Conservation (phyloP, 495 filamentous ascomycete species). For the Astrocystis sublimbata region DNA sequence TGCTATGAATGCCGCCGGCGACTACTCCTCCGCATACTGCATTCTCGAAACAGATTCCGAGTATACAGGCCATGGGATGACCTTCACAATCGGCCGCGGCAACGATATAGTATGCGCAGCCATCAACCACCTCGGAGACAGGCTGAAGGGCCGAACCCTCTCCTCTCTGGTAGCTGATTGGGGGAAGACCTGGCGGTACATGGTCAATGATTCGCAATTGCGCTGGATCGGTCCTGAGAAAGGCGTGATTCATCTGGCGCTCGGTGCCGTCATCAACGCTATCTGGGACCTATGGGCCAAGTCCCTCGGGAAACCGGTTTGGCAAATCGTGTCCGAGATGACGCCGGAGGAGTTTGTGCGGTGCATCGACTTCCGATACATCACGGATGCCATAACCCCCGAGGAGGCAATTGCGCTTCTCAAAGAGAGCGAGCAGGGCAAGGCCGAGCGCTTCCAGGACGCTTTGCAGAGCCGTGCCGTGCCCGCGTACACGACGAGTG, state of each 20-base stretch:
- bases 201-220: constrained; percentile 85
- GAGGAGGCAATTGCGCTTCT: constrained; percentile 78
- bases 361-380: constrained; percentile 92
- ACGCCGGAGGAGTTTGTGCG: constrained; percentile 79
- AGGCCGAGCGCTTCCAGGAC: constrained; percentile 66
- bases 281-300: constrained; percentile 97
- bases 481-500: constrained; percentile 87
- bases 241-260: constrained; percentile 89
- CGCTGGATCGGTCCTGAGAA: constrained; percentile 97
- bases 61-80: constrained; percentile 85
- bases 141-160: constrained; percentile 71
- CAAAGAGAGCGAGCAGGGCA: constrained; percentile 59
- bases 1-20: constrained; percentile 94
- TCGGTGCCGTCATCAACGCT: constrained; percentile 88
- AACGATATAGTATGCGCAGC: constrained; percentile 92
- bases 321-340: constrained; percentile 89
- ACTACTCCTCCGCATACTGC: constrained; percentile 92
- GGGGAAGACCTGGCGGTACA: constrained; percentile 87
- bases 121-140: constrained; percentile 72
- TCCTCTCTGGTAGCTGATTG: constrained; percentile 75
- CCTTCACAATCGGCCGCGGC: constrained; percentile 94
- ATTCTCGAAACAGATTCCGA: constrained; percentile 79
- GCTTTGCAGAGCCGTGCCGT: constrained; percentile 72
- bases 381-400: constrained; percentile 88
- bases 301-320: constrained; percentile 79